Percentiles rank a stretch among this genome's conserved stretches.
phyloP scores from a whole-genome alignment of 345 rosid species.

The Atalantia buxifolia region DNA sequence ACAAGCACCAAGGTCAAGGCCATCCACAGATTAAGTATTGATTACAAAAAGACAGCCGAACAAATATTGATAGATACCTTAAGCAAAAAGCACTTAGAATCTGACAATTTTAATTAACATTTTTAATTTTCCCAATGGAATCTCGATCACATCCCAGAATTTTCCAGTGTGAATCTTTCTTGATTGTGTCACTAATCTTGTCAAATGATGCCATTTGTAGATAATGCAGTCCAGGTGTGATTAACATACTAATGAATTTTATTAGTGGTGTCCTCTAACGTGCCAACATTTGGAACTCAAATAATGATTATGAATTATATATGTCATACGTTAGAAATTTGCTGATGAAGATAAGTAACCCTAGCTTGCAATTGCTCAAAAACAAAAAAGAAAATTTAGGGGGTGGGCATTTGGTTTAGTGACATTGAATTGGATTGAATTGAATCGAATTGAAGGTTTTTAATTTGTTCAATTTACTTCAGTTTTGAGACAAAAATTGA shows the following conservation, averaged over 20 bases:
- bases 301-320: not conserved
- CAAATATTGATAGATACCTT: not conserved
- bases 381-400: too few relatives aligned
- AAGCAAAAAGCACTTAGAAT: not conserved
- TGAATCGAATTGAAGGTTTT: too few relatives aligned
- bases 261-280: not conserved
- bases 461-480: too few relatives aligned
- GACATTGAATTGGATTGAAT: too few relatives aligned
- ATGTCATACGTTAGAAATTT: not conserved
- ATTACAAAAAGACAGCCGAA: not conserved
- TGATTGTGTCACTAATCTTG: not conserved
- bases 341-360: too few relatives aligned
- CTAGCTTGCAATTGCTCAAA: too few relatives aligned
- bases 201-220: not conserved
- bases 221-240: constrained; percentile 17
- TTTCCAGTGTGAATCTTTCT: constrained; percentile 9
- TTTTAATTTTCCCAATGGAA: not conserved
- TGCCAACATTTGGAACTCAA: not conserved
- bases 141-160: not conserved
- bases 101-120: not conserved
- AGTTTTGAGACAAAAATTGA: too few relatives aligned
- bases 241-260: not conserved
- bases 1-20: too few relatives aligned
- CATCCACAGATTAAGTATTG: not conserved
- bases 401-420: too few relatives aligned